Conservation (phyloP, 208 protist species). For the Jaenimonas drosophilae region DNA sequence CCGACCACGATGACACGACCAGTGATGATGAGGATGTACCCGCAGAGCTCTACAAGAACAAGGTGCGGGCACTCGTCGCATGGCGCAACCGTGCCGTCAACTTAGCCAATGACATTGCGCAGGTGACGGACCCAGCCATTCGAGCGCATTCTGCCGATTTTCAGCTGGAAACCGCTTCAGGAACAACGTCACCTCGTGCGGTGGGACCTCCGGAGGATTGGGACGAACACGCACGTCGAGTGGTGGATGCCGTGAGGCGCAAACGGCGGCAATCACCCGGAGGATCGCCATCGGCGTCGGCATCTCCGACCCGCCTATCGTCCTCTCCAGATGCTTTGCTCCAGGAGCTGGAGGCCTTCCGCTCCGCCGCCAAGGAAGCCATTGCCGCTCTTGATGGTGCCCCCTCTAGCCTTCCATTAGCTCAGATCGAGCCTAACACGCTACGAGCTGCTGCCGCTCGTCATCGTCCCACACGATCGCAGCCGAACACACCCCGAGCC, state of each 20-base stretch:
- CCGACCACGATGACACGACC: conserved; percentile 47
- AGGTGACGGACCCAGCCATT: conserved; percentile 22
- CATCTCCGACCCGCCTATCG: background rate
- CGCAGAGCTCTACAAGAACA: background rate
- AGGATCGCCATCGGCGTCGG: background rate
- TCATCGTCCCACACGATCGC: background rate
- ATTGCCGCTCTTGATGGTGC: conserved; percentile 3
- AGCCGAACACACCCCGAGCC: background rate
- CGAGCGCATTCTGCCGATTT: conserved; percentile 12
- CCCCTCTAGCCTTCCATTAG: background rate
- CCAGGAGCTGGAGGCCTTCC: conserved; percentile 25
- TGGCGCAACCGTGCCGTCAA: conserved; percentile 45
- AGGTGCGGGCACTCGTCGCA: background rate
- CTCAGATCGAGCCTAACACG: background rate
- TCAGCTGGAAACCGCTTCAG: background rate
- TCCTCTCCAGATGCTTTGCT: too few species aligned
- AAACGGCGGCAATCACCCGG: background rate
- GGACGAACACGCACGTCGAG: background rate
- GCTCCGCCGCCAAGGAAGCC: conserved; percentile 7
- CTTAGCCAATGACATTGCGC: conserved; percentile 39
- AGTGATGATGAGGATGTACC: conserved; percentile 36
- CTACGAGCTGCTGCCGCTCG: background rate
- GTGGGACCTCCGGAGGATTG: background rate
- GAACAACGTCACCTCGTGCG: background rate
- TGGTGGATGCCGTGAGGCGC: background rate